A percentile compares a stretch with the other conserved stretches of the same genome.
Evolutionary conservation across 2,329 filamentous ascomycete genomes (phyloP).

Genomic region (Trichoderma harzianum): DNA sequence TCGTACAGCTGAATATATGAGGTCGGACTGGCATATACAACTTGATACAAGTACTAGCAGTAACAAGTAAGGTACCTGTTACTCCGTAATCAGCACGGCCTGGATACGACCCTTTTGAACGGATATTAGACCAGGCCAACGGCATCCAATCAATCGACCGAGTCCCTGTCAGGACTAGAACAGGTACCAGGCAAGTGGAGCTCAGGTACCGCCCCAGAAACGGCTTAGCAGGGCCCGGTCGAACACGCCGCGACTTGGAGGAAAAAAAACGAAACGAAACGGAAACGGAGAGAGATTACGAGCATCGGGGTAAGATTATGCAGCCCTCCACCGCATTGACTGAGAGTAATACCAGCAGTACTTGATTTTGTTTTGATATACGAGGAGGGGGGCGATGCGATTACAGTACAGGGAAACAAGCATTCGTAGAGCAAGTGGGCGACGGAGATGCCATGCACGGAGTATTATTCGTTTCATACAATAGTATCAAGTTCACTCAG

Average conservation of each 20-base stretch:
- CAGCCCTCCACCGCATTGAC: conserved; percentile 4
- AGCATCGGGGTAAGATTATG: conserved; percentile 14
- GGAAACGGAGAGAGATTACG: not conserved
- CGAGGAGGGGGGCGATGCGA: not conserved
- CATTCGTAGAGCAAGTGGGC: too few species aligned
- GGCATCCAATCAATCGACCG: not conserved
- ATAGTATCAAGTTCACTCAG: not conserved
- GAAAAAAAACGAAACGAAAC: not conserved
- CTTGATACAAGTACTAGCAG: not conserved
- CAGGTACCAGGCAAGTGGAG: not conserved
- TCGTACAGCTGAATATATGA: not conserved
- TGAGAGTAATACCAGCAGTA: not conserved
- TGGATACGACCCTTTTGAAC: not conserved
- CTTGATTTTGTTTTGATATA: not conserved
- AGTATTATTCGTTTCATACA: too few species aligned
- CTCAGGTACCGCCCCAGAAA: conserved; percentile 5
- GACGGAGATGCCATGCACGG: too few species aligned
- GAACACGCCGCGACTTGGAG: not conserved
- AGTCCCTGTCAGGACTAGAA: not conserved
- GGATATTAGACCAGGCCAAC: not conserved
- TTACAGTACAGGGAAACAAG: not conserved
- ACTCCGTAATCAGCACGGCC: not conserved
- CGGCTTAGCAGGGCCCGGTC: not conserved
- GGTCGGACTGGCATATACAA: not conserved
- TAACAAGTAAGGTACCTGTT: not conserved